These are phyloP conservation scores for Solanum pinnatisectum DNA, from an alignment of 257 asterid genomes.

Conservation along the genomic window DNA sequence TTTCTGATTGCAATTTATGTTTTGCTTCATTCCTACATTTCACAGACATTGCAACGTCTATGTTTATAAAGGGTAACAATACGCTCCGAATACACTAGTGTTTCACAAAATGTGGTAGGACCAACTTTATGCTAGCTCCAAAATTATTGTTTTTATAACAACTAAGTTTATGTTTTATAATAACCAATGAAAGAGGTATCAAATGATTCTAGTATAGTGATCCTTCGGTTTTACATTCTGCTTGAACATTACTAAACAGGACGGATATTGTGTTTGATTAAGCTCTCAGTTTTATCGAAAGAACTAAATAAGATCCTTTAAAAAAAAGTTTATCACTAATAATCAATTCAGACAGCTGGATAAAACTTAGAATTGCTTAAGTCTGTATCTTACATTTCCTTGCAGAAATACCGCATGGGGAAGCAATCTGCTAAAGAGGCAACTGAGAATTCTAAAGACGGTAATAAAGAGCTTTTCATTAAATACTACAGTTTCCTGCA, in stretches of 20 bases:
- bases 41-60: background rate
- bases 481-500: background rate
- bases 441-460: conserved; percentile 78
- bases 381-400: background rate
- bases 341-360: background rate
- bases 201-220: background rate
- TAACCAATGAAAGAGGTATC: background rate
- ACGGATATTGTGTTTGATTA: background rate
- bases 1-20: background rate
- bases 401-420: conserved; percentile 87
- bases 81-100: background rate
- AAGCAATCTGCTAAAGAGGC: conserved; percentile 67
- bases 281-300: background rate
- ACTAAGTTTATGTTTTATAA: background rate
- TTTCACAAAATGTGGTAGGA: background rate
- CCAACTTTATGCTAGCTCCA: background rate
- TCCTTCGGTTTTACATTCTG: background rate
- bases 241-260: background rate
- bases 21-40: background rate
- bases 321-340: background rate
- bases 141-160: background rate
- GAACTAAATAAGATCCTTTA: background rate
- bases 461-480: conserved; percentile 16
- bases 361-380: background rate
- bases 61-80: background rate